Evolutionary conservation across 2,329 filamentous ascomycete species (phyloP).

Genomic region (Orbilia ellipsospora): DNA sequence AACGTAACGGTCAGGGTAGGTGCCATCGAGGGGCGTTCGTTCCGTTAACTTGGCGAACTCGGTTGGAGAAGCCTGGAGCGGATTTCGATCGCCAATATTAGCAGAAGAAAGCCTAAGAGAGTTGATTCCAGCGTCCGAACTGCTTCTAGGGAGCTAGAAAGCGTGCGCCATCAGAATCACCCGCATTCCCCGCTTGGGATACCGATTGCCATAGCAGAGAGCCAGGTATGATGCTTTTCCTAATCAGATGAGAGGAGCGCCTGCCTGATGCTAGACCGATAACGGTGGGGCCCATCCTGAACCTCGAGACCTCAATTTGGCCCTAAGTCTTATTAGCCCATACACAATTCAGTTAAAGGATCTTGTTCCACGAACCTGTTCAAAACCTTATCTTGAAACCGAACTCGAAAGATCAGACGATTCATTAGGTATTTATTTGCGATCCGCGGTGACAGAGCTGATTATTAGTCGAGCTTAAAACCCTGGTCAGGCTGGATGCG

Average conservation of each 20-base stretch:
- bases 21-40: constrained; percentile 14
- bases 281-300: constrained; percentile 9
- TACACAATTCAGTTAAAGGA: constrained; percentile 7
- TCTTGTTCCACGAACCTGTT: constrained; percentile 25
- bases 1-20: not conserved
- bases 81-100: constrained; percentile 23
- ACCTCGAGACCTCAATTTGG: constrained; percentile 5
- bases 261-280: constrained; percentile 10
- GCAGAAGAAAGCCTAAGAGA: not conserved
- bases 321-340: constrained; percentile 19
- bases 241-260: constrained; percentile 23
- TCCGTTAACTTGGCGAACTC: constrained; percentile 18
- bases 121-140: constrained; percentile 4
- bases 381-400: constrained; percentile 12
- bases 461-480: constrained; percentile 36
- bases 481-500: constrained; percentile 41
- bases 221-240: constrained; percentile 37
- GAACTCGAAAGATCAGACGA: constrained; percentile 47
- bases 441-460: constrained; percentile 21
- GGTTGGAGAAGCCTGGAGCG: constrained; percentile 15
- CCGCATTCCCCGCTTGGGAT: constrained; percentile 38
- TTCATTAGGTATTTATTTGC: constrained; percentile 16
- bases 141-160: constrained; percentile 6
- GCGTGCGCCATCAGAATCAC: constrained; percentile 3
- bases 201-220: constrained; percentile 19